A percentile compares a stretch with the other conserved stretches of the same genome.
Conservation (phyloP, 2,329 filamentous ascomycete genomes). For the Fusarium albosuccineum region DNA sequence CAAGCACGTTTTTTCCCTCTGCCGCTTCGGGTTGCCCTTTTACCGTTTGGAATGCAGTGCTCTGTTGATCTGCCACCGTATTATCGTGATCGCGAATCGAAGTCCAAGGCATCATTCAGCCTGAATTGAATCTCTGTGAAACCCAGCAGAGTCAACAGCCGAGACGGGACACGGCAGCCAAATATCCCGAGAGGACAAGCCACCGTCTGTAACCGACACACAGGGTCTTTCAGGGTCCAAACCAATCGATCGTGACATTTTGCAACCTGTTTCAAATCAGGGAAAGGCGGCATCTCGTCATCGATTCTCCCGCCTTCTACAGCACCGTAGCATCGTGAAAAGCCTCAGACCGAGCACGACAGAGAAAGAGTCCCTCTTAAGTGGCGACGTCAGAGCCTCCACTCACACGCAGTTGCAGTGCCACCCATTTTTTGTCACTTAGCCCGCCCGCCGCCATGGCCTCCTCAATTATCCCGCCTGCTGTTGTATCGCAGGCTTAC, state of each 20-base stretch:
- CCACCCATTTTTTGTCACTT: not conserved
- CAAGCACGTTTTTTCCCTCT: slow-evolving; percentile 5
- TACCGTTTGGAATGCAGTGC: not conserved
- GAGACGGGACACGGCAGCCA: slow-evolving; percentile 5
- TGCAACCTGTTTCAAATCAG: slow-evolving; percentile 5
- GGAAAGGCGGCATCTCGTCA: slow-evolving; percentile 27
- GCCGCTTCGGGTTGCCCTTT: slow-evolving; percentile 2
- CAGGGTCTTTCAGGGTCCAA: slow-evolving; percentile 29
- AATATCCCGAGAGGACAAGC: slow-evolving; percentile 5
- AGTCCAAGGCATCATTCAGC: slow-evolving; percentile 18
- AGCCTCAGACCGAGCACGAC: slow-evolving; percentile 22
- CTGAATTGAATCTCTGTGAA: slow-evolving; percentile 21
- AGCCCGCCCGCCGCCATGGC: not conserved
- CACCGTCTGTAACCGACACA: slow-evolving; percentile 18
- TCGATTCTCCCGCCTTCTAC: slow-evolving; percentile 14
- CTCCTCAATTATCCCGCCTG: slow-evolving; percentile 14
- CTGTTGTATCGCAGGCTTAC: slow-evolving; percentile 17
- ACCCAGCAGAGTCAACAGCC: not conserved
- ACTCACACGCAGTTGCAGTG: slow-evolving; percentile 26
- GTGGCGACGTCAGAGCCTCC: slow-evolving; percentile 38
- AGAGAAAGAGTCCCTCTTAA: not conserved
- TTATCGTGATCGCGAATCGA: not conserved
- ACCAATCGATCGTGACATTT: slow-evolving; percentile 11
- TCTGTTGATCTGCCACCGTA: slow-evolving; percentile 7
- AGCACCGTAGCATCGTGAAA: slow-evolving; percentile 33